Conservation (phyloP, 805 yeast species). For the Lipomyces starkeyi region DNA sequence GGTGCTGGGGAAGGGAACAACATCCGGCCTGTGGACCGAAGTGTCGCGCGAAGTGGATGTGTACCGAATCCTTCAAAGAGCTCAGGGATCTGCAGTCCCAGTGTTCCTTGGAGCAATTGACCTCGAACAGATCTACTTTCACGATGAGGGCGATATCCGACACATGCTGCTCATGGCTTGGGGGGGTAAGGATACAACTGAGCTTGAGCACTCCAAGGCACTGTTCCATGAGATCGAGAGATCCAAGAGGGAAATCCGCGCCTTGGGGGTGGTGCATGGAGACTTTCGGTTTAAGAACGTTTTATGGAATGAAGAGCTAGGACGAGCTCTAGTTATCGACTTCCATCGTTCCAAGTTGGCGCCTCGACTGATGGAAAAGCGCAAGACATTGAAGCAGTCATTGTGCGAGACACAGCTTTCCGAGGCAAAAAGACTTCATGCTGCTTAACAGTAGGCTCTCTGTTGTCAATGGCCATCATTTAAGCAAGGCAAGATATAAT, state of each 20-base stretch:
- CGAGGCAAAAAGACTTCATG: no score
- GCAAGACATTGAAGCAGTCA: no score
- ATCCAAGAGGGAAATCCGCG: no score
- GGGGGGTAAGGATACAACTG: neutral
- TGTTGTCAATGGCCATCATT: no score
- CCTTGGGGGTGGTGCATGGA: no score
- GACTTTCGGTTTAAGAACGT: neutral
- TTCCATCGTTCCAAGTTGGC: neutral
- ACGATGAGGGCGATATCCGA: neutral
- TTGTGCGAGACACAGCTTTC: no score
- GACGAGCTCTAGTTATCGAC: neutral
- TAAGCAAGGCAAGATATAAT: no score
- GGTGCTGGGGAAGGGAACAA: slow-evolving; percentile 6
- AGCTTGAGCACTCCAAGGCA: neutral
- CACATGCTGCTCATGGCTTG: slow-evolving; percentile 6
- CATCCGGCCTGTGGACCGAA: neutral
- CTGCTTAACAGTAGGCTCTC: no score
- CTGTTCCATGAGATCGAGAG: neutral
- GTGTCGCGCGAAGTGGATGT: slow-evolving; percentile 3
- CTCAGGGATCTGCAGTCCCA: slow-evolving; percentile 6
- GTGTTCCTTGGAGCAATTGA: slow-evolving; percentile 2
- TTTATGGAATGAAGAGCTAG: neutral
- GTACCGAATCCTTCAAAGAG: neutral
- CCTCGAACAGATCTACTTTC: neutral
- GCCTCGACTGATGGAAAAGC: no score